phyloP scores from a whole-genome alignment of 371 early-diverging fungal species.

The Lichtheimia ornata region DNA sequence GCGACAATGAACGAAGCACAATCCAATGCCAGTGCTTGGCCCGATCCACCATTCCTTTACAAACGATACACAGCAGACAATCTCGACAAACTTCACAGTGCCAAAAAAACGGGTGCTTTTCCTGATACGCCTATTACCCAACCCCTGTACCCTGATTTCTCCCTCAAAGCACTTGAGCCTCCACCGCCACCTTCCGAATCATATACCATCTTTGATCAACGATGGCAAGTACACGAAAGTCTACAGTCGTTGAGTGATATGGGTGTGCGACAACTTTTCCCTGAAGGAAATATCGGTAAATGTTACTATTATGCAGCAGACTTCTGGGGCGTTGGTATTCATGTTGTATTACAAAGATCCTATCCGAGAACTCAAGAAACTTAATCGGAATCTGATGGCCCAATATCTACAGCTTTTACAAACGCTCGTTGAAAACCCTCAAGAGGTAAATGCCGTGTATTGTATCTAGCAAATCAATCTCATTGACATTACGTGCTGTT shows the following conservation, averaged over 20 bases:
- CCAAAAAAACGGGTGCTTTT: conserved; percentile 23
- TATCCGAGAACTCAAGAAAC: conserved; percentile 69
- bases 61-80: conserved; percentile 68
- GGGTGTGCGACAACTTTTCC: conserved; percentile 69
- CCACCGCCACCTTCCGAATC: conserved; percentile 64
- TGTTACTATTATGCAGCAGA: background rate
- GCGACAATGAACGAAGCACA: conserved; percentile 16
- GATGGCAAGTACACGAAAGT: conserved; percentile 68
- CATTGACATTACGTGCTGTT: background rate
- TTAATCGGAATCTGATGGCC: conserved; percentile 70
- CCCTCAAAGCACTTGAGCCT: conserved; percentile 52
- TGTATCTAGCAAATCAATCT: no score
- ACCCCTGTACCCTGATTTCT: conserved; percentile 50
- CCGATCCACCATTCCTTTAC: conserved; percentile 70
- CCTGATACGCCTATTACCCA: conserved; percentile 27
- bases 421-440: conserved; percentile 55
- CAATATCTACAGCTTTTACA: conserved; percentile 72
- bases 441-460: conserved; percentile 37
- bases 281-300: conserved; percentile 55
- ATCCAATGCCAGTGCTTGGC: conserved; percentile 57
- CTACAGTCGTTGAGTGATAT: conserved; percentile 65
- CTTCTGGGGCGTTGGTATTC: no score
- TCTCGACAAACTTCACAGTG: conserved; percentile 40
- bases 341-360: conserved; percentile 50
- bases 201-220: conserved; percentile 73